Percentiles rank a stretch among this genome's conserved stretches.
These are phyloP conservation scores for Nicotiana rustica DNA, from an alignment of 305 asterid genomes.

Conservation along the genomic window DNA sequence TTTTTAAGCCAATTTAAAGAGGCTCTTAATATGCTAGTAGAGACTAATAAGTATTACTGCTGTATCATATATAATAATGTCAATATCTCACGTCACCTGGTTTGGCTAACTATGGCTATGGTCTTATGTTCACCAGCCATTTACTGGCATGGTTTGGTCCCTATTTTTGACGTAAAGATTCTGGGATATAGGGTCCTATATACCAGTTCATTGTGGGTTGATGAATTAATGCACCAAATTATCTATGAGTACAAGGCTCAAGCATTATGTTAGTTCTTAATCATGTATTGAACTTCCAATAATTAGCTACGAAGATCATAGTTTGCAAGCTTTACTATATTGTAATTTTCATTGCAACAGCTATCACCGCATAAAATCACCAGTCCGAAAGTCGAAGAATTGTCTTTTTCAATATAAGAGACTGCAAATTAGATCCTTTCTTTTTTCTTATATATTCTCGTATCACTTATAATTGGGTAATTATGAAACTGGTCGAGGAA, in stretches of 20 bases:
- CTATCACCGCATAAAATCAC: not conserved
- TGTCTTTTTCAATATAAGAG: not conserved
- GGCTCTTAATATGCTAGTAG: not conserved
- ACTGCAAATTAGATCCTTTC: not conserved
- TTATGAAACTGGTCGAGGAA: not conserved
- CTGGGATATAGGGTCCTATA: constrained; percentile 4
- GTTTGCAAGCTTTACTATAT: not conserved
- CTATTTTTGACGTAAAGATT: not conserved
- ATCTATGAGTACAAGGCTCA: not conserved
- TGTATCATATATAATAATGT: not conserved
- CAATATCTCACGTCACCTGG: not conserved
- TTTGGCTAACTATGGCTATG: not conserved
- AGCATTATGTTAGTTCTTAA: not conserved
- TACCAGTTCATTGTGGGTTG: not conserved
- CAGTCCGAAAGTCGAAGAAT: not conserved
- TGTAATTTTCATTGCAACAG: not conserved
- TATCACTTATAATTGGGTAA: not conserved
- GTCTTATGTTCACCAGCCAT: not conserved
- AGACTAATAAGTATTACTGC: not conserved
- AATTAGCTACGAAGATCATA: not conserved
- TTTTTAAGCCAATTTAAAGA: too few relatives aligned
- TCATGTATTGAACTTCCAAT: not conserved
- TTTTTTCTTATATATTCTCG: not conserved
- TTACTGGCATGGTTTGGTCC: not conserved
- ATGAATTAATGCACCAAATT: not conserved